phyloP scores from a whole-genome alignment of 179 eudicot genomes.

The Kewa caespitosa region DNA sequence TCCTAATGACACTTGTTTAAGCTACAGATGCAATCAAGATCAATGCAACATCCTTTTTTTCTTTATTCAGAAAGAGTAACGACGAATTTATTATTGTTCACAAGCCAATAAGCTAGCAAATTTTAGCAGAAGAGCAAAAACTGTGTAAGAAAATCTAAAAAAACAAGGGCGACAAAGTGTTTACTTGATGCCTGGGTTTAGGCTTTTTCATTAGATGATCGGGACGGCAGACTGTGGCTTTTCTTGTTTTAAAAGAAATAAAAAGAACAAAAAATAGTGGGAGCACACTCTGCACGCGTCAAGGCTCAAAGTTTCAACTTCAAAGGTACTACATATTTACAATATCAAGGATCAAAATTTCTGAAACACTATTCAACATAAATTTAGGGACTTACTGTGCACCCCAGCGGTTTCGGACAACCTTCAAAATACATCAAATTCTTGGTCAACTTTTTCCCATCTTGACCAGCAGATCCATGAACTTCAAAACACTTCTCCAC shows the following conservation, averaged over 20 bases:
- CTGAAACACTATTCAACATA: background rate
- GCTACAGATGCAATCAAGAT: too few species aligned
- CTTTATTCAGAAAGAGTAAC: too few species aligned
- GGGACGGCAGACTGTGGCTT: background rate
- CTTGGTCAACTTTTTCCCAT: constrained; percentile 75
- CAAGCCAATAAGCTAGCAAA: too few species aligned
- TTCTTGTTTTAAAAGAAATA: too few species aligned
- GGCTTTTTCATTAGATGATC: background rate
- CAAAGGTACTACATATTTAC: background rate
- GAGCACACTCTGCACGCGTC: too few species aligned
- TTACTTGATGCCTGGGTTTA: background rate
- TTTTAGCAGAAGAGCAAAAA: background rate
- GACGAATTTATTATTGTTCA: background rate
- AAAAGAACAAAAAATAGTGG: too few species aligned
- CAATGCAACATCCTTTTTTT: too few species aligned
- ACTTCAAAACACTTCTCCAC: constrained; percentile 78
- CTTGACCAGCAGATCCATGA: constrained; percentile 82
- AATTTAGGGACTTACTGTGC: constrained; percentile 71
- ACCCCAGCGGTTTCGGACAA: constrained; percentile 96
- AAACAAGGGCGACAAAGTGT: background rate
- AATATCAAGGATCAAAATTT: background rate
- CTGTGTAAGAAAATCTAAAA: background rate
- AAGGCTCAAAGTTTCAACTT: background rate
- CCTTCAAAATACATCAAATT: constrained; percentile 98
- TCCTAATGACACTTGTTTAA: too few species aligned